phyloP scores from a whole-genome alignment of 306 rosid genomes.

The Acacia confusa region DNA sequence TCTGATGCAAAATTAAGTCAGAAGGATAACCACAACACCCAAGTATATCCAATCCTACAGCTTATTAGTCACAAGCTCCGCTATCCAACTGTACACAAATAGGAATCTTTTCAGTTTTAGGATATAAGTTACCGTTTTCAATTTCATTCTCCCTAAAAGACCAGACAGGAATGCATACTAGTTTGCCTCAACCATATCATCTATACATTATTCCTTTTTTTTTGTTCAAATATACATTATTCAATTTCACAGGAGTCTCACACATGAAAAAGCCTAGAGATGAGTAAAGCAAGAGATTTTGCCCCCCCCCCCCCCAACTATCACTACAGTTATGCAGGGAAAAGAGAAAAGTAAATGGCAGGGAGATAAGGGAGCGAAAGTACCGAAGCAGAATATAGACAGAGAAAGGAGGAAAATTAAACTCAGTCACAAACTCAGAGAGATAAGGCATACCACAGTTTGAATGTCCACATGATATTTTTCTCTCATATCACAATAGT shows the following conservation, averaged over 20 bases:
- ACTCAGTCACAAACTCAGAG: background rate
- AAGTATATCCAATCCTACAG: conserved; percentile 8
- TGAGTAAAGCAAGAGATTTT: background rate
- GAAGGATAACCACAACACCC: background rate
- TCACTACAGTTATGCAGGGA: background rate
- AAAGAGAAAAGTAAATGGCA: background rate
- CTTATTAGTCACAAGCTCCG: background rate
- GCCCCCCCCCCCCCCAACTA: background rate
- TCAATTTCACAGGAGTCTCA: background rate
- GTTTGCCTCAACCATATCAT: background rate
- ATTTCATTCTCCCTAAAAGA: background rate
- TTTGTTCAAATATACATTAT: background rate
- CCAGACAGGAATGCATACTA: background rate
- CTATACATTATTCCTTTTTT: background rate
- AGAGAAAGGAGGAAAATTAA: background rate
- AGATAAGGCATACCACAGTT: background rate
- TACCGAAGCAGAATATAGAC: background rate
- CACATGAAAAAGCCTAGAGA: background rate
- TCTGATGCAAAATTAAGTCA: background rate
- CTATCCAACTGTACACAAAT: background rate
- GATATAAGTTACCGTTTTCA: background rate
- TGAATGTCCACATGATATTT: background rate
- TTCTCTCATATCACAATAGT: background rate
- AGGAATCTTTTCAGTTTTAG: background rate
- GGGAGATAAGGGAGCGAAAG: background rate